Conservation (phyloP, 768 basidiomycete genomes). For the Suillus variegatus region DNA sequence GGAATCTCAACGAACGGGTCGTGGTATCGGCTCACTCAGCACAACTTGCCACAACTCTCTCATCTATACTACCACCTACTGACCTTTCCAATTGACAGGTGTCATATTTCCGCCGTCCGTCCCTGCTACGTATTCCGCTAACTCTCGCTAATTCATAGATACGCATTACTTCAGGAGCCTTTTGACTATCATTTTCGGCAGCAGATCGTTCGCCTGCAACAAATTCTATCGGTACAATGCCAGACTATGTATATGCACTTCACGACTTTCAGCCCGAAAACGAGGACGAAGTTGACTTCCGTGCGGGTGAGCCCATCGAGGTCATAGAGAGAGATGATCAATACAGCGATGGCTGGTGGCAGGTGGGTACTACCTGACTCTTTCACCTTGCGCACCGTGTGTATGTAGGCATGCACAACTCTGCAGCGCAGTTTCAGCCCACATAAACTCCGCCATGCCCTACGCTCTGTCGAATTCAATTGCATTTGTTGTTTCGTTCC, state of each 20-base stretch:
- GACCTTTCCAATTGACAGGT: not conserved
- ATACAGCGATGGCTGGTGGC: constrained; percentile 97
- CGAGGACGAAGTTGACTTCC: constrained; percentile 89
- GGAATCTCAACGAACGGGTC: not conserved
- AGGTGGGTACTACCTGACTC: constrained; percentile 40
- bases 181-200: not conserved
- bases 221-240: constrained; percentile 44
- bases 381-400: constrained; percentile 12
- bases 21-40: not conserved
- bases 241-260: constrained; percentile 83
- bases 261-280: constrained; percentile 92
- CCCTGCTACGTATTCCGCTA: not conserved
- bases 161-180: not conserved
- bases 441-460: constrained; percentile 20
- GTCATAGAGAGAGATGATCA: constrained; percentile 92
- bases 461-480: constrained; percentile 24
- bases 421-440: constrained; percentile 11
- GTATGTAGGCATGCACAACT: not conserved
- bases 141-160: not conserved
- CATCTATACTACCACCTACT: not conserved
- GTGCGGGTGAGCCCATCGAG: constrained; percentile 83
- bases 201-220: not conserved
- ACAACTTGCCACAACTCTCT: too few relatives aligned
- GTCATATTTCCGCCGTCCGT: not conserved
- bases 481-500: constrained; percentile 14